Conservation (phyloP, 2,329 filamentous ascomycete species). For the Cryphonectria carpinicola region DNA sequence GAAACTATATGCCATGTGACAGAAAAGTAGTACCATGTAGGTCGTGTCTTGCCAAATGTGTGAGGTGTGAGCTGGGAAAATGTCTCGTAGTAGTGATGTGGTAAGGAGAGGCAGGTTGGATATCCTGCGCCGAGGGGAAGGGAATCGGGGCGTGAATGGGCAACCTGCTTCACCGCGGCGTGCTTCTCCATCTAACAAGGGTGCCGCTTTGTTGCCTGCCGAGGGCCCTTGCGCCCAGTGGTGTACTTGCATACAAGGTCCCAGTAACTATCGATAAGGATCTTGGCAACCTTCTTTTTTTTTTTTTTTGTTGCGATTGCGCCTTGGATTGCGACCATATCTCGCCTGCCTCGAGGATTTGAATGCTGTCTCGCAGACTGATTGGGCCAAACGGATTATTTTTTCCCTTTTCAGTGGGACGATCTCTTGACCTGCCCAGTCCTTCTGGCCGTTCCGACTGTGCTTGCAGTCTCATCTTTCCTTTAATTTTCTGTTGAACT, state of each 20-base stretch:
- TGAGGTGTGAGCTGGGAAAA: background rate
- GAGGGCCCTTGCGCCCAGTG: background rate
- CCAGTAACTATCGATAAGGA: constrained; percentile 8
- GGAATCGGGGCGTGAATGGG: constrained; percentile 10
- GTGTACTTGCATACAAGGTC: background rate
- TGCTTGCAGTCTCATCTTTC: background rate
- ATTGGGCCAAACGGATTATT: background rate
- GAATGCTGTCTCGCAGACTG: background rate
- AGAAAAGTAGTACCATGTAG: constrained; percentile 14
- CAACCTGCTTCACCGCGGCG: constrained; percentile 1
- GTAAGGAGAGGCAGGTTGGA: constrained; percentile 15
- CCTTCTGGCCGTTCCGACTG: background rate
- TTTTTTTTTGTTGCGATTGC: constrained; percentile 10
- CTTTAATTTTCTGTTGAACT: background rate
- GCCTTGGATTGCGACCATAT: background rate
- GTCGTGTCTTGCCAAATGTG: constrained; percentile 23
- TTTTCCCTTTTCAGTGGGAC: background rate
- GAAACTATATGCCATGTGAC: constrained; percentile 15
- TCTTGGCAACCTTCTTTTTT: constrained; percentile 5
- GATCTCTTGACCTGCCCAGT: background rate
- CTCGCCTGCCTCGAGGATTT: background rate
- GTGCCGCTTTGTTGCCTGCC: background rate
- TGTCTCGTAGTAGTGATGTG: constrained; percentile 14
- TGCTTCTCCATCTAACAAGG: constrained; percentile 3
- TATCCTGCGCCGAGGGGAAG: constrained; percentile 10